Percentiles rank a stretch among this genome's conserved stretches.
phyloP scores from a whole-genome alignment of 768 basidiomycete genomes.

The Pulveroboletus sp. region DNA sequence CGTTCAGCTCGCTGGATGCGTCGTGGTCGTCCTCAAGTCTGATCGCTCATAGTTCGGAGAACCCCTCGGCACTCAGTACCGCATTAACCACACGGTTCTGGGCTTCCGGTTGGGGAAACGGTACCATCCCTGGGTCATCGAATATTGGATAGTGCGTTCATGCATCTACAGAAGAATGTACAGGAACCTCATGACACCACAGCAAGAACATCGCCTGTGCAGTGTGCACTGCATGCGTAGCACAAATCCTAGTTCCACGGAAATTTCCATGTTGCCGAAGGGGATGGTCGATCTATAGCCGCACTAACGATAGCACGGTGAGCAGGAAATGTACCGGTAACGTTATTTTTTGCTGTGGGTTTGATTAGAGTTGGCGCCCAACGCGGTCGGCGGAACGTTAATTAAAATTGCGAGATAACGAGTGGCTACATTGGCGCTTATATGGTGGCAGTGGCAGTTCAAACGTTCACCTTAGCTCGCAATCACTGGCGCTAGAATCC shows the following conservation, averaged over 20 bases:
- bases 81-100: slow-evolving; percentile 8
- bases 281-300: slow-evolving; percentile 1
- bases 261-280: not conserved
- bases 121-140: not conserved
- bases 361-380: not conserved
- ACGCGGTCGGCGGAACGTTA: not conserved
- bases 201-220: not conserved
- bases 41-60: slow-evolving; percentile 11
- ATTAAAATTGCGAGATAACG: not conserved
- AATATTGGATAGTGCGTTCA: not conserved
- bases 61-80: not conserved
- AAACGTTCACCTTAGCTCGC: not conserved
- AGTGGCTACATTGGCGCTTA: not conserved
- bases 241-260: slow-evolving; percentile 1
- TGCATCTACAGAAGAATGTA: slow-evolving; percentile 1
- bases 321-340: not conserved
- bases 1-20: not conserved
- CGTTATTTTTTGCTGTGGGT: not conserved
- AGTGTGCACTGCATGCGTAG: not conserved
- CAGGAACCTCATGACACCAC: not conserved
- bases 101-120: not conserved
- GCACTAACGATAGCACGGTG: not conserved
- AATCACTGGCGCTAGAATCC: slow-evolving; percentile 7
- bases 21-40: not conserved
- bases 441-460: not conserved